A percentile compares a stretch with the other conserved stretches of the same genome.
Evolutionary conservation across 768 basidiomycete genomes (phyloP).

Genomic region (Pleurotus cornucopiae): DNA sequence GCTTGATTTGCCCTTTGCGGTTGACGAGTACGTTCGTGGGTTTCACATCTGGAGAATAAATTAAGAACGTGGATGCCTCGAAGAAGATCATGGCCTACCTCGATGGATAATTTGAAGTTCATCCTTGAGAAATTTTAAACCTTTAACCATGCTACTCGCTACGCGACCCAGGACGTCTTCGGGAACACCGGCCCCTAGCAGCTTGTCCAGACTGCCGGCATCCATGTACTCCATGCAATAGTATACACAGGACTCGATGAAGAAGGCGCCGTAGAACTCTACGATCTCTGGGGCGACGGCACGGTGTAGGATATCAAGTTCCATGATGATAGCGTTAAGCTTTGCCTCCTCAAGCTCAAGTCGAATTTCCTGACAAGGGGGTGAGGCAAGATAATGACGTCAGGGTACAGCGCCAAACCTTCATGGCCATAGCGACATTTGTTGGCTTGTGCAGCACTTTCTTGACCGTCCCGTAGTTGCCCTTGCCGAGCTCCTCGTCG

Average conservation of each 20-base stretch:
- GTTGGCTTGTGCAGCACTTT: constrained; percentile 92
- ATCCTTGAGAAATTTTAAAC: constrained; percentile 94
- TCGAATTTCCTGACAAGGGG: constrained; percentile 79
- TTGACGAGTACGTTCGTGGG: constrained; percentile 94
- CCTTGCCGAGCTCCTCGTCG: constrained; percentile 90
- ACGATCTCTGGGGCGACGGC: constrained; percentile 90
- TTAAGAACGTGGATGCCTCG: neutral
- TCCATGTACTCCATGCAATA: constrained; percentile 99
- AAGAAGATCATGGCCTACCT: constrained; percentile 24
- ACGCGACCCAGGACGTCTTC: constrained; percentile 85
- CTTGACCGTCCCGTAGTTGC: constrained; percentile 97
- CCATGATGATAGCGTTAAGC: constrained; percentile 96
- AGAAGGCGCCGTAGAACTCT: constrained; percentile 99
- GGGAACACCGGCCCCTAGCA: constrained; percentile 56
- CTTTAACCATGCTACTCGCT: constrained; percentile 77
- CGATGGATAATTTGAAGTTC: constrained; percentile 77
- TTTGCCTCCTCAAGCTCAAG: constrained; percentile 92
- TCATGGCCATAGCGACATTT: constrained; percentile 98
- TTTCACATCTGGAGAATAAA: constrained; percentile 64
- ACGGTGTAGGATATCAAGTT: constrained; percentile 95
- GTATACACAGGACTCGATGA: constrained; percentile 99
- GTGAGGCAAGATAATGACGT: constrained; percentile 9
- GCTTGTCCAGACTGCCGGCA: constrained; percentile 90
- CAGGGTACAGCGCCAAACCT: constrained; percentile 48
- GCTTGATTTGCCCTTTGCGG: constrained; percentile 82